These are phyloP conservation scores for Neospermospora avenae DNA, from an alignment of 2,329 filamentous ascomycete species.

Conservation along the genomic window DNA sequence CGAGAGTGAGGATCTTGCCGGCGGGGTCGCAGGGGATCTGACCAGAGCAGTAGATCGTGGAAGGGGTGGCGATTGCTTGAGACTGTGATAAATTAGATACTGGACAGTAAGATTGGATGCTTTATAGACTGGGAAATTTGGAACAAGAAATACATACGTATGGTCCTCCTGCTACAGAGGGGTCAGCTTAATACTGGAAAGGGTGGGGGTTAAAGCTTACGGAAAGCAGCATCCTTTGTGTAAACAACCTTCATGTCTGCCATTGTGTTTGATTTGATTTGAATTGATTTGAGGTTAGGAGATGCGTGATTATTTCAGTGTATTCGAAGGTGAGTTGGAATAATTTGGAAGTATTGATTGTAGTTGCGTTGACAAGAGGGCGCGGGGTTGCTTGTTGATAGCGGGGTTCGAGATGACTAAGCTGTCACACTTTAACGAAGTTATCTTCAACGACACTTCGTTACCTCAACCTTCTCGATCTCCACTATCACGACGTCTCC, in stretches of 20 bases:
- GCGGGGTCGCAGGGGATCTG: constrained; percentile 37
- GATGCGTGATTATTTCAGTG: background rate
- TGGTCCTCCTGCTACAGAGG: constrained; percentile 28
- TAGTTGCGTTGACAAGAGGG: background rate
- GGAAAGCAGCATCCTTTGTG: constrained; percentile 35
- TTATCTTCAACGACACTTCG: constrained; percentile 32
- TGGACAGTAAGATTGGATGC: no score
- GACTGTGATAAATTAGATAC: constrained; percentile 42
- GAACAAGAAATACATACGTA: constrained; percentile 22
- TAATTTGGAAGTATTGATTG: constrained; percentile 2
- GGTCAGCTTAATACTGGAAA: constrained; percentile 2
- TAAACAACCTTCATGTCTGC: constrained; percentile 34
- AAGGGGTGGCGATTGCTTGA: constrained; percentile 63
- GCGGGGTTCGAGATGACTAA: constrained; percentile 11
- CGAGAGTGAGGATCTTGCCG: constrained; percentile 37
- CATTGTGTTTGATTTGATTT: constrained; percentile 27
- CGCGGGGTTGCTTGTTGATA: constrained; percentile 2
- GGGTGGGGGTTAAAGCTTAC: constrained; percentile 24
- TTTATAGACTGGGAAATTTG: background rate
- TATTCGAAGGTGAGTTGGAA: background rate
- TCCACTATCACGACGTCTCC: constrained; percentile 23
- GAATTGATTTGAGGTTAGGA: background rate
- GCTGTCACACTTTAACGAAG: constrained; percentile 11
- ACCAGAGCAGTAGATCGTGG: constrained; percentile 65
- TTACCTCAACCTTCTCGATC: constrained; percentile 17